phyloP scores from a whole-genome alignment of 2,329 filamentous ascomycete genomes.

The Nothophoma quercina region DNA sequence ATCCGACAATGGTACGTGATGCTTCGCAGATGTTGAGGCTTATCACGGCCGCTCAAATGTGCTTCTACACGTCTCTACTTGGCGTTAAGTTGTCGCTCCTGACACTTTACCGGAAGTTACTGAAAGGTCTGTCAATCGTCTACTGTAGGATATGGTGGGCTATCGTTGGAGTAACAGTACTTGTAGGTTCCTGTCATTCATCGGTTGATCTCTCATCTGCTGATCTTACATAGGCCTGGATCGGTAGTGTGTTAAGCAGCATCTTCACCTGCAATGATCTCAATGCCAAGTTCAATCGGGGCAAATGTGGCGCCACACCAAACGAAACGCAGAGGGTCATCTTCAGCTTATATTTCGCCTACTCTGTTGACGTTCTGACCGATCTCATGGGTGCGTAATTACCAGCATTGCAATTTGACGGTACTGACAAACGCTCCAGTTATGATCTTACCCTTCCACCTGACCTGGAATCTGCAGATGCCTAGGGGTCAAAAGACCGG shows the following conservation, averaged over 20 bases:
- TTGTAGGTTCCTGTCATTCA: background rate
- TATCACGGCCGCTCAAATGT: background rate
- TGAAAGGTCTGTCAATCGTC: background rate
- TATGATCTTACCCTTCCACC: conserved; percentile 47
- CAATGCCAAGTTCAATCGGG: conserved; percentile 34
- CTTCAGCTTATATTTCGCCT: conserved; percentile 46
- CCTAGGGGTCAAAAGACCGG: conserved; percentile 39
- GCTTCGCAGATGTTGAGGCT: background rate
- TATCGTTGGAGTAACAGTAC: background rate
- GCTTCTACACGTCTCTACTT: background rate
- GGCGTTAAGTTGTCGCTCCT: background rate
- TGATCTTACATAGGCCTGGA: conserved; percentile 34
- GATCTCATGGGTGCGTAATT: conserved; percentile 40
- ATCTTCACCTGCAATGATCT: conserved; percentile 48
- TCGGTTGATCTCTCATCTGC: background rate
- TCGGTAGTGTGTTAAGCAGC: conserved; percentile 41
- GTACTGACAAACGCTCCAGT: too few species aligned
- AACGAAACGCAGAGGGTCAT: conserved; percentile 10
- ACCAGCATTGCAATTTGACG: too few species aligned
- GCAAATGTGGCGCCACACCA: conserved; percentile 29
- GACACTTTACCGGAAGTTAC: background rate
- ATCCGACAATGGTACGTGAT: background rate
- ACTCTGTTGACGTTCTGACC: conserved; percentile 44
- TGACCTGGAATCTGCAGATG: conserved; percentile 49
- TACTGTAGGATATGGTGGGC: conserved; percentile 1